Conservation (phyloP, 345 rosid species). For the Eucalyptus curtisii region DNA sequence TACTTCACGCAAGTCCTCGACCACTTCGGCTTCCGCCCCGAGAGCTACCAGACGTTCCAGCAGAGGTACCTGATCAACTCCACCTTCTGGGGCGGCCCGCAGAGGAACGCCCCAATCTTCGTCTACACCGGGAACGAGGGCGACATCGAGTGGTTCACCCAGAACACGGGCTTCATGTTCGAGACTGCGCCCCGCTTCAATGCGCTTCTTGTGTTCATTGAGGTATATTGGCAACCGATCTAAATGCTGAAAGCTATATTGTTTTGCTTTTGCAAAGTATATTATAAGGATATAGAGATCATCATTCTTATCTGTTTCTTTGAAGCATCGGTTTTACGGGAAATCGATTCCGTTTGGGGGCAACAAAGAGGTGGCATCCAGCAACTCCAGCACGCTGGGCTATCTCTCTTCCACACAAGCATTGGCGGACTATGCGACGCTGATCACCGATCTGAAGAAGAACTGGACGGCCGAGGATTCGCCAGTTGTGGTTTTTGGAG, state of each 20-base stretch:
- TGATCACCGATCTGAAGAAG: constrained; percentile 59
- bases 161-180: constrained; percentile 63
- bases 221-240: constrained; percentile 14
- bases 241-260: not conserved
- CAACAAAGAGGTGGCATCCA: constrained; percentile 16
- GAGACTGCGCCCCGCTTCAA: constrained; percentile 74
- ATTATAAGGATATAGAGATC: not conserved
- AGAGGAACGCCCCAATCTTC: constrained; percentile 31
- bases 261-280: not conserved
- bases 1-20: constrained; percentile 58
- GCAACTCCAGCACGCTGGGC: constrained; percentile 45
- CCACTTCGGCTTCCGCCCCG: constrained; percentile 44
- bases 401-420: constrained; percentile 76
- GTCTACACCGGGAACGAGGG: constrained; percentile 83
- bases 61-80: constrained; percentile 61
- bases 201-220: constrained; percentile 72
- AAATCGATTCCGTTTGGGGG: constrained; percentile 59
- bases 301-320: not conserved
- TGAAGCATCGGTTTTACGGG: constrained; percentile 73
- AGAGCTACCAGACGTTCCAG: constrained; percentile 42
- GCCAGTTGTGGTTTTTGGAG: constrained; percentile 79
- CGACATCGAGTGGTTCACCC: constrained; percentile 67
- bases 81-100: constrained; percentile 29
- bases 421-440: constrained; percentile 59
- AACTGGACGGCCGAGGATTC: constrained; percentile 59